Percentiles rank a stretch among this genome's conserved stretches.
phyloP scores from a whole-genome alignment of 2,329 filamentous ascomycete genomes.

The Shiraia sp. region DNA sequence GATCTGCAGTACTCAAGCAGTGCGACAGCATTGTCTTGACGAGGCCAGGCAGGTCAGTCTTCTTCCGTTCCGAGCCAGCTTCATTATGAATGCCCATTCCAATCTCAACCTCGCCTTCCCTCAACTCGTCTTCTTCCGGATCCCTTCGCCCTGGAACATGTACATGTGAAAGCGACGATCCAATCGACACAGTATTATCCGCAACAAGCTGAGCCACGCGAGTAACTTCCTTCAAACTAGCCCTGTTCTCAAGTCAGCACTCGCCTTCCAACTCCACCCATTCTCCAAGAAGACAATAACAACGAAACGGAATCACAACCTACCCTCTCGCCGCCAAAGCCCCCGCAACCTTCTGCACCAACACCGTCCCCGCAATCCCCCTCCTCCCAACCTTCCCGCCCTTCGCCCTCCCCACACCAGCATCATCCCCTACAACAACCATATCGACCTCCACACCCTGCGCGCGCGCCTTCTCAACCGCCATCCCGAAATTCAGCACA shows the following conservation, averaged over 20 bases:
- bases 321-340: slow-evolving; percentile 76
- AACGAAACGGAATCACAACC: slow-evolving; percentile 16
- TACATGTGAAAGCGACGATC: slow-evolving; percentile 85
- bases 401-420: slow-evolving; percentile 78
- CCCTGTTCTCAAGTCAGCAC: slow-evolving; percentile 33
- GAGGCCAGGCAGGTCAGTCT: slow-evolving; percentile 47
- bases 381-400: slow-evolving; percentile 90
- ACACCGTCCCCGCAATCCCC: slow-evolving; percentile 87
- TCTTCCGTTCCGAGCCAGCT: slow-evolving; percentile 50
- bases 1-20: slow-evolving; percentile 64
- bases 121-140: slow-evolving; percentile 61
- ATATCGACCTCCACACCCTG: slow-evolving; percentile 79
- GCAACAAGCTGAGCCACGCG: slow-evolving; percentile 72
- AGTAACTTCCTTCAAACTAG: slow-evolving; percentile 69
- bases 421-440: slow-evolving; percentile 90
- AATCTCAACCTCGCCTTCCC: slow-evolving; percentile 64
- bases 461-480: slow-evolving; percentile 86
- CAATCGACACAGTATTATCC: slow-evolving; percentile 80
- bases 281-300: too few species aligned
- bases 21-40: slow-evolving; percentile 67
- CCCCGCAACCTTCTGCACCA: slow-evolving; percentile 89
- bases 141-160: slow-evolving; percentile 81
- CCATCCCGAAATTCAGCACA: slow-evolving; percentile 89
- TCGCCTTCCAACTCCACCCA: neutral
- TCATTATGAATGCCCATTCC: slow-evolving; percentile 80